Evolutionary conservation across 495 filamentous ascomycete genomes (phyloP).

Genomic region (Evernia prunastri): DNA sequence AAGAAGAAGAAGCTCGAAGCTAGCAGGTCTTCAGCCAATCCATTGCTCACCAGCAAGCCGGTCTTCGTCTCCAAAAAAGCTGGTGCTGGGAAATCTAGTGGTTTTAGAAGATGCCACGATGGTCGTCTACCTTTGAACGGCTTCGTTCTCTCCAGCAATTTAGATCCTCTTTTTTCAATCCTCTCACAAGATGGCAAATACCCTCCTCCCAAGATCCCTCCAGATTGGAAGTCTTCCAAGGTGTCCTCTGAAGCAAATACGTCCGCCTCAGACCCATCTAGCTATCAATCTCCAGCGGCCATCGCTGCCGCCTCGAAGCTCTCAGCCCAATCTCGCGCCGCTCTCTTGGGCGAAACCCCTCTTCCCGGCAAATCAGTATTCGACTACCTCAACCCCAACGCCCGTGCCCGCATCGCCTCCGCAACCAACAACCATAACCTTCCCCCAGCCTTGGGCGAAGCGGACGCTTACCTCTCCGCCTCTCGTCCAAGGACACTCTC

Average conservation of each 20-base stretch:
- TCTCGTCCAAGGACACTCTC: slow-evolving; percentile 55
- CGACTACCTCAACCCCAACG: slow-evolving; percentile 79
- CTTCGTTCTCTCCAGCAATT: slow-evolving; percentile 62
- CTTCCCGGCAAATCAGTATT: slow-evolving; percentile 93
- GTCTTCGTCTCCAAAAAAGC: slow-evolving; percentile 74
- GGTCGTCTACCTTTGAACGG: slow-evolving; percentile 79
- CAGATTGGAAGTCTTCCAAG: slow-evolving; percentile 69
- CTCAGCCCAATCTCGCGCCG: slow-evolving; percentile 72
- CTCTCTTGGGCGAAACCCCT: slow-evolving; percentile 72
- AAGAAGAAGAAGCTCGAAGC: slow-evolving; percentile 56
- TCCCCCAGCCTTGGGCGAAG: slow-evolving; percentile 69
- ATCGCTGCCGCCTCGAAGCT: slow-evolving; percentile 69
- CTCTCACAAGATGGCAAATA: slow-evolving; percentile 55
- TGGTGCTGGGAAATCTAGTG: slow-evolving; percentile 48
- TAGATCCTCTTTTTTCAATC: slow-evolving; percentile 48
- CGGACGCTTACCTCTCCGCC: slow-evolving; percentile 49
- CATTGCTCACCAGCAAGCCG: slow-evolving; percentile 60
- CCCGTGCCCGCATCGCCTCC: slow-evolving; percentile 68
- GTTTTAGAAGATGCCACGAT: slow-evolving; percentile 78
- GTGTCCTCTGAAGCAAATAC: slow-evolving; percentile 26
- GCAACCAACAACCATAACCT: slow-evolving; percentile 71
- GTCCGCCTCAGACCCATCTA: slow-evolving; percentile 30
- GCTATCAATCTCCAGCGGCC: slow-evolving; percentile 64
- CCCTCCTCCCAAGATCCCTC: slow-evolving; percentile 66
- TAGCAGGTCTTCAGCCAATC: slow-evolving; percentile 47